Evolutionary conservation across 31 red algal genomes (phyloP), one percentile per base, ranked within the genome.

Genomic region (Bonnemaisonia californica): DNA sequence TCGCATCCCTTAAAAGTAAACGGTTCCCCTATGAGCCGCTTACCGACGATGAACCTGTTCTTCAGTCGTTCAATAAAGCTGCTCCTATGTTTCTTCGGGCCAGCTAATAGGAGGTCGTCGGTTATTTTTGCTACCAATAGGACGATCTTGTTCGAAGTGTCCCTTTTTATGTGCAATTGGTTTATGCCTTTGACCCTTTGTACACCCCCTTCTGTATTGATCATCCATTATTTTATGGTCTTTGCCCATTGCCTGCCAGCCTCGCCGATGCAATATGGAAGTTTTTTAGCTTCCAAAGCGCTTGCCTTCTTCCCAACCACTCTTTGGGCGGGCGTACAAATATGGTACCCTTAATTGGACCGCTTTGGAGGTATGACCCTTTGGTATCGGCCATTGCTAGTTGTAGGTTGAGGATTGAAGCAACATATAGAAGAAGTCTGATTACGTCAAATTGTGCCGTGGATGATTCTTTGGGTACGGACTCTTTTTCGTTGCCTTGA

Each of bases 231-330:
- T 69, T 88, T 74, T 24, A 88, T 80, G 3, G 69, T 39, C 4
- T 29, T 55, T 23, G 42, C 65, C 84, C 74, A 88, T 45, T 80
- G 84, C 33, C 74, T 57, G 8, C 84, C 84, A 24, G 84, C 64
- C 73, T 88, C 62, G 37, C 26, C 42, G 23, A 88, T 73, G 9
- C 74, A 62, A 62, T 88, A 88, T 12, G 84, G 74, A 29, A 80
- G 74, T 32, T 79, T 79, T 5, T 21, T 13, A 79, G 54, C 33
- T 88, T 71, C 84, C 84, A 88, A 22, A 88, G 24, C 7, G 37
- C 33, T 16, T 55, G 42, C 22, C 64, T 18, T 62, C 67, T 62
- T 2, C 71, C 56, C 30, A 41, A 69, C 84, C 71, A 84, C 38
- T 74, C 74, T 58, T 28, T 27, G n/a, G 84, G 74, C 30, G 62